These are phyloP conservation scores for Candolleomyces aberdarensis DNA, from an alignment of 768 basidiomycete species.

Conservation along the genomic window DNA sequence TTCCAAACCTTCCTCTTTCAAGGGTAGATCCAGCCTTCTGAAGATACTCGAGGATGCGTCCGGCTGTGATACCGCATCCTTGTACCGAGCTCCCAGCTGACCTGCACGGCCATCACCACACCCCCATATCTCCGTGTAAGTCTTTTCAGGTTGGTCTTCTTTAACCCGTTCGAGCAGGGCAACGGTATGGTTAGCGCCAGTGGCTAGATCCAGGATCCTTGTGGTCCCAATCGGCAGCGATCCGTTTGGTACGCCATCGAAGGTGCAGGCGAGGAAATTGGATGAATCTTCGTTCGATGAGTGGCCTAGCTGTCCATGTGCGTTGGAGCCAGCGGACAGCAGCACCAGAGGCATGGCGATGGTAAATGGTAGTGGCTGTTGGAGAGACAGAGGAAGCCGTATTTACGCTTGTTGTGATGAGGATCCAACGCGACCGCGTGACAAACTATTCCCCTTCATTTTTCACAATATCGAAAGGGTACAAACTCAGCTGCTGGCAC, in stretches of 20 bases:
- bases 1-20: conserved; percentile 29
- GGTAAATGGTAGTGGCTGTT: not conserved
- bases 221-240: conserved; percentile 26
- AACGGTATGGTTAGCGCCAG: conserved; percentile 81
- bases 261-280: conserved; percentile 38
- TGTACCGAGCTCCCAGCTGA: conserved; percentile 60
- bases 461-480: too few species aligned
- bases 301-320: conserved; percentile 50
- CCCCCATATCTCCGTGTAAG: conserved; percentile 55
- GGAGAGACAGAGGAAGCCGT: not conserved
- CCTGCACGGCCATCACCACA: conserved; percentile 69
- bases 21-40: conserved; percentile 40
- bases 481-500: too few species aligned
- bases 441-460: too few species aligned
- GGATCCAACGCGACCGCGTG: too few species aligned
- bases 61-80: conserved; percentile 12
- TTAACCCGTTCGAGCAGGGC: conserved; percentile 47
- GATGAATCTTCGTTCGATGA: conserved; percentile 44
- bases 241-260: conserved; percentile 25
- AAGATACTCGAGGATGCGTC: conserved; percentile 36
- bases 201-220: conserved; percentile 49
- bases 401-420: not conserved
- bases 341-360: conserved; percentile 14
- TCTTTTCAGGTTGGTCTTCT: conserved; percentile 7
- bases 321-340: conserved; percentile 47